Base-by-base conservation (phyloP, 495 filamentous ascomycete genomes). In the Aspergillus baeticus region DNA sequence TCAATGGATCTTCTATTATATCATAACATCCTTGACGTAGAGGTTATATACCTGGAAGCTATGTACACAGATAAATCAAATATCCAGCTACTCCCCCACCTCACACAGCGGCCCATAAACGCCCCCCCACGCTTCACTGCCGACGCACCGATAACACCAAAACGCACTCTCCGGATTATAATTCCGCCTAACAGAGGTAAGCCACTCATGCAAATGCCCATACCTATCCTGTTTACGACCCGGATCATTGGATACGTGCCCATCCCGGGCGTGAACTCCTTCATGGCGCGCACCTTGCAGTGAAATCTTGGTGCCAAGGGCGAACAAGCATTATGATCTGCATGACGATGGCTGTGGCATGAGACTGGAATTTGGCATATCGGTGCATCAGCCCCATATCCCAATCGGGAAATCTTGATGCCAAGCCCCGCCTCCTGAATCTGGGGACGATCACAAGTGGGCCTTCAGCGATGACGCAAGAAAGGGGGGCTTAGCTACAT, bases 151-250 rank as follows among this genome's bases (percentile, higher is more conserved):
- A 34, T 54, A 51, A 6, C 70, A 77, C 54, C 77, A 84, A 47
- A 86, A 84, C 22, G 80, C 58, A 38, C 64, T 57, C 11, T 68
- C 66, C 0, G 82, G 81, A 55, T 86, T 82, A 42, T 74, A 78
- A 50, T 67, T 73, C 41, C 64, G 59, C 77, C 85, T 85, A 42
- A 83, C 71, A 6, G 50, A 17, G 29, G 64, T 39, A 17, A 84
- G 63, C 1, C 55, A 63, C 0, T 47, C 36, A 54, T 82, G 84
- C 38, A 59, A 33, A 11, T 5, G n/a, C 1, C 60, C 57, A 45
- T 48, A 63, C 39, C 60, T 60, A 36, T 54, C 51, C 11, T 39
- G 50, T 37, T 26, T 50, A 36, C 43, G 60, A 18, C 22, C 4
- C 8, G 60, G 48, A 21, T 57, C 33, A 17, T 53, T 38, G 73